Percentiles rank a stretch among this genome's conserved stretches.
Evolutionary conservation across 495 filamentous ascomycete species (phyloP).

Genomic region (Opeltia flavorubescens): DNA sequence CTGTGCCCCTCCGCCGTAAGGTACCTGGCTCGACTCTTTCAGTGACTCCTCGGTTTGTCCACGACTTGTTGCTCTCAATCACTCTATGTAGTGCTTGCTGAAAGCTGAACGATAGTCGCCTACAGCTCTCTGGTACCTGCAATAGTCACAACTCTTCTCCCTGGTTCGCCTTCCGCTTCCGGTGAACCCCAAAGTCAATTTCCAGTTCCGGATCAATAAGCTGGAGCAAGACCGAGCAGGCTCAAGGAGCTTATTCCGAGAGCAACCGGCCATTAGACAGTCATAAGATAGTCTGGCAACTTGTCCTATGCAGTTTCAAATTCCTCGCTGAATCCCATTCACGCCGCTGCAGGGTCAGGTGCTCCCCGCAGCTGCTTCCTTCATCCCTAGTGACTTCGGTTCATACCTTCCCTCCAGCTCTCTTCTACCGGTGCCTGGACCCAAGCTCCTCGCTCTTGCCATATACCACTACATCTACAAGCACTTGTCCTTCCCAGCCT

Average conservation of each 20-base stretch:
- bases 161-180: background rate
- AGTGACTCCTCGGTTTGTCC: background rate
- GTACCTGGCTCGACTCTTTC: background rate
- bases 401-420: too few species aligned
- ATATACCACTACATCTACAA: background rate
- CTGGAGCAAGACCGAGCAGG: background rate
- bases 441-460: background rate
- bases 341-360: background rate
- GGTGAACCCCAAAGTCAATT: too few species aligned
- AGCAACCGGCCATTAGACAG: too few species aligned
- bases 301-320: background rate
- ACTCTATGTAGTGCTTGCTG: background rate
- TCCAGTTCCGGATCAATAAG: background rate
- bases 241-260: too few species aligned
- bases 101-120: background rate
- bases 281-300: background rate
- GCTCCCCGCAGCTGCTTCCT: background rate
- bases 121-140: too few species aligned
- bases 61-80: background rate
- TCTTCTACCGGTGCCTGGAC: background rate
- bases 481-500: background rate
- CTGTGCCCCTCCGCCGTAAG: background rate
- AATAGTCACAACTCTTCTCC: too few species aligned
- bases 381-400: background rate
- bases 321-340: background rate